These are phyloP conservation scores for Leccinum subtestaceum DNA, from an alignment of 768 basidiomycete species.

Conservation along the genomic window DNA sequence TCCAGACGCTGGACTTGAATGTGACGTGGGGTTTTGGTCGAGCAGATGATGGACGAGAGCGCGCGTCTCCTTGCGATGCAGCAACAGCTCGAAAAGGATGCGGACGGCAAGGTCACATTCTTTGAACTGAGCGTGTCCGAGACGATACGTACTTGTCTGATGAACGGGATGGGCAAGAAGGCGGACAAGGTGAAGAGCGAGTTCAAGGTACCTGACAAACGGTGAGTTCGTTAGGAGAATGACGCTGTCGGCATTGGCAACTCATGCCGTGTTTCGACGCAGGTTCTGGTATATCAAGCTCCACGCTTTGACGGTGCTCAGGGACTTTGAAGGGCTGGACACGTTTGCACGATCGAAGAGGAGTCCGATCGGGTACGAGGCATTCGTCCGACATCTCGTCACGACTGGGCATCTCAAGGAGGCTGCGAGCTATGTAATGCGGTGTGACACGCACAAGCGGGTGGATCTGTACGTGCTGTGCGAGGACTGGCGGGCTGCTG, in stretches of 20 bases:
- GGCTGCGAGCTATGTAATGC: conserved; percentile 72
- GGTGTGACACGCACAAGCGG: conserved; percentile 80
- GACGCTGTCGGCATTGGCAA: not conserved
- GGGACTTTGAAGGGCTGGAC: conserved; percentile 87
- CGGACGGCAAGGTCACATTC: conserved; percentile 72
- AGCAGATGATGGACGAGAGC: conserved; percentile 89
- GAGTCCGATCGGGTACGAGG: conserved; percentile 94
- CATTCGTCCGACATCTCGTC: conserved; percentile 79
- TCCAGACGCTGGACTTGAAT: not conserved
- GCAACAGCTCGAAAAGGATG: conserved; percentile 84
- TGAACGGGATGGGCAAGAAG: conserved; percentile 78
- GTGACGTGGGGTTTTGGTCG: not conserved
- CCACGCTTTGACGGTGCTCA: conserved; percentile 69
- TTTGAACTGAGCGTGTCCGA: conserved; percentile 85
- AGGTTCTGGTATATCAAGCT: conserved; percentile 96
- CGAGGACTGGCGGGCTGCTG: conserved; percentile 87
- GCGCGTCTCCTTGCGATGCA: conserved; percentile 73
- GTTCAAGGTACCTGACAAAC: conserved; percentile 93
- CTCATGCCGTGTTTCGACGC: not conserved
- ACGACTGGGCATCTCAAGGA: conserved; percentile 72
- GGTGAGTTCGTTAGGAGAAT: conserved; percentile 45
- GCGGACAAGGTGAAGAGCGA: conserved; percentile 88
- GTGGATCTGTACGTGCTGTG: conserved; percentile 88
- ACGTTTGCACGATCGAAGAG: conserved; percentile 82
- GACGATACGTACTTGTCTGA: conserved; percentile 74